phyloP scores from a whole-genome alignment of 2,329 filamentous ascomycete species.

The Metarhizium rileyi region DNA sequence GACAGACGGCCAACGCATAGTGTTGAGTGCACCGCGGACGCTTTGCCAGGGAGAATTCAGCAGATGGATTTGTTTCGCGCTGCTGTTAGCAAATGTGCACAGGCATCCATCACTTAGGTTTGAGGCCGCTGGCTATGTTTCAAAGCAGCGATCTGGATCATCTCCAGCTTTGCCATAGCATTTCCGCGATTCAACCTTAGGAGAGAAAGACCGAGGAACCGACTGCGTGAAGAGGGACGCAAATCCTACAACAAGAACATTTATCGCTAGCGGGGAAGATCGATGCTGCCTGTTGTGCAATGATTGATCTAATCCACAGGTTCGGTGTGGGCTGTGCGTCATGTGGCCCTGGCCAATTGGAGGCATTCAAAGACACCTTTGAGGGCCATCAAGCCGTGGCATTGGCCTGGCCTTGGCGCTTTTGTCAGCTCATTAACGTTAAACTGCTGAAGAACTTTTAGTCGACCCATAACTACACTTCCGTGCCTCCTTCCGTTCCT shows the following conservation, averaged over 20 bases:
- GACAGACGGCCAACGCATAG: slow-evolving; percentile 4
- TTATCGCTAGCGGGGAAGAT: not conserved
- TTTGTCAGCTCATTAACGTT: too few species aligned
- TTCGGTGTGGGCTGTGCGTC: too few species aligned
- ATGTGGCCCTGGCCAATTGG: not conserved
- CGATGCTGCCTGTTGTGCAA: not conserved
- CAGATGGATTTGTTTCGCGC: not conserved
- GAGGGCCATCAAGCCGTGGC: not conserved
- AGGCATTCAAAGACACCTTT: too few species aligned
- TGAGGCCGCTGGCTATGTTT: not conserved
- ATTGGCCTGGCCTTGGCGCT: not conserved
- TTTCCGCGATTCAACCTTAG: not conserved
- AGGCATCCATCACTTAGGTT: not conserved
- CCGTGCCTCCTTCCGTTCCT: not conserved
- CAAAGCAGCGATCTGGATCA: not conserved
- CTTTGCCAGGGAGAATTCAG: not conserved
- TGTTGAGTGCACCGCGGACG: not conserved
- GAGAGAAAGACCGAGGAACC: not conserved
- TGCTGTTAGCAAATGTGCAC: not conserved
- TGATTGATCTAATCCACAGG: too few species aligned
- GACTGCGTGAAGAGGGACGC: too few species aligned
- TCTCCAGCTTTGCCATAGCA: not conserved
- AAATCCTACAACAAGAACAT: not conserved
- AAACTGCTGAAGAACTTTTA: not conserved
- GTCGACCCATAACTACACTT: not conserved